Percentiles rank a stretch among this genome's conserved stretches.
phyloP scores from a whole-genome alignment of 1,284 basidiomycete species.

The Grifola frondosa region DNA sequence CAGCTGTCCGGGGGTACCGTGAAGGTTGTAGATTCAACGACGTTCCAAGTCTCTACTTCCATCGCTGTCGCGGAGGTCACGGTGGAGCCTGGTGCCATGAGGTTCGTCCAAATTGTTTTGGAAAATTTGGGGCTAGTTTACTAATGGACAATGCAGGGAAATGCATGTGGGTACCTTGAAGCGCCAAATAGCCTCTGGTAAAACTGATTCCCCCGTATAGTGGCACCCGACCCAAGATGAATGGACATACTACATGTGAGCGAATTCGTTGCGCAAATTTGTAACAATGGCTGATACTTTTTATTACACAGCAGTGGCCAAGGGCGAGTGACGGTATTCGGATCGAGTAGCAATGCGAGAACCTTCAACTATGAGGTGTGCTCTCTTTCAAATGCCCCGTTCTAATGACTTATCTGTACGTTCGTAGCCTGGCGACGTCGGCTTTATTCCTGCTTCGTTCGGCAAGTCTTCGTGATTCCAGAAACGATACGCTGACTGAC shows the following conservation, averaged over 20 bases:
- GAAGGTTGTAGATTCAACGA: slow-evolving; percentile 62
- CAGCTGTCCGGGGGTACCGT: slow-evolving; percentile 58
- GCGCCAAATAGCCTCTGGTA: neutral
- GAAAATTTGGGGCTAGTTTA: neutral
- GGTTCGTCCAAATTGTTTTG: slow-evolving; percentile 8
- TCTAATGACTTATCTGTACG: neutral
- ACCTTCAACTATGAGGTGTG: slow-evolving; percentile 67
- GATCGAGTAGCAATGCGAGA: slow-evolving; percentile 56
- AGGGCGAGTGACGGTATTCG: slow-evolving; percentile 69
- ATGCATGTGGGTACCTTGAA: slow-evolving; percentile 25
- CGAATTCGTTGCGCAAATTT: neutral
- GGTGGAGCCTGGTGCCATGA: slow-evolving; percentile 65
- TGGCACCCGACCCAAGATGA: slow-evolving; percentile 76
- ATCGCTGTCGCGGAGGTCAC: slow-evolving; percentile 70
- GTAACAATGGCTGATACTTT: neutral
- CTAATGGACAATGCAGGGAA: slow-evolving; percentile 17
- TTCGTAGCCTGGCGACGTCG: slow-evolving; percentile 61
- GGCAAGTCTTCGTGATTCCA: slow-evolving; percentile 31
- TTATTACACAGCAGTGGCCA: slow-evolving; percentile 46
- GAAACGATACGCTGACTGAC: neutral
- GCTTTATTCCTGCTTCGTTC: slow-evolving; percentile 60
- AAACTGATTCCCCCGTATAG: slow-evolving; percentile 30
- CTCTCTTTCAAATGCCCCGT: neutral
- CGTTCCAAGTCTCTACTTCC: slow-evolving; percentile 49
- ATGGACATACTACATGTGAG: slow-evolving; percentile 57